phyloP scores from a whole-genome alignment of 1,284 basidiomycete genomes.

The Marasmius sp. region DNA sequence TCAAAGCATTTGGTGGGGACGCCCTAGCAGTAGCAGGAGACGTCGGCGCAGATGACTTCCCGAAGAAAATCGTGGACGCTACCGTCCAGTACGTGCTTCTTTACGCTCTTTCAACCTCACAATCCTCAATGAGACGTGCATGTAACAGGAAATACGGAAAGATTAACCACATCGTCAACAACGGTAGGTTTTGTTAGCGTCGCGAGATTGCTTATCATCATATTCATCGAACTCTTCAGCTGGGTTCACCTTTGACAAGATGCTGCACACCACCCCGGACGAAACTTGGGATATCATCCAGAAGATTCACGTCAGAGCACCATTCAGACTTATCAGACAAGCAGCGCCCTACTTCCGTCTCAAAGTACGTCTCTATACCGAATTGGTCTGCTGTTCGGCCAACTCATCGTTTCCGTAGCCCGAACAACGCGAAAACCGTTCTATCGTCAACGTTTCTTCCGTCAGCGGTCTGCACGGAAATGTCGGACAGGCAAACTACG shows the following conservation, averaged over 20 bases:
- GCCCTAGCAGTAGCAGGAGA: constrained; percentile 74
- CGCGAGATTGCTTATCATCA: neutral
- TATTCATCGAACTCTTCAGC: constrained; percentile 36
- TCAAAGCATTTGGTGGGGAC: constrained; percentile 71
- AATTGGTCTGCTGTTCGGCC: neutral
- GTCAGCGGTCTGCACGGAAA: constrained; percentile 79
- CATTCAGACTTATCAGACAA: constrained; percentile 82
- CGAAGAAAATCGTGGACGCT: constrained; percentile 74
- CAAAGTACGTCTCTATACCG: constrained; percentile 50
- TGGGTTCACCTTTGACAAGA: constrained; percentile 87
- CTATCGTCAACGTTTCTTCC: constrained; percentile 78
- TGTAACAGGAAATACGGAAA: constrained; percentile 69
- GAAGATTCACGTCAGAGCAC: constrained; percentile 81
- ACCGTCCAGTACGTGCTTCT: constrained; percentile 62
- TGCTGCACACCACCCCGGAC: constrained; percentile 86
- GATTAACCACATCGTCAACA: constrained; percentile 86
- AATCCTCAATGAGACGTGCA: constrained; percentile 1
- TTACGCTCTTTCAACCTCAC: neutral
- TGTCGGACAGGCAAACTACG: constrained; percentile 85
- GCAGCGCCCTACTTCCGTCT: constrained; percentile 84
- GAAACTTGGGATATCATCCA: constrained; percentile 81
- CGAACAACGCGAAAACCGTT: constrained; percentile 64
- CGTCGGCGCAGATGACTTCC: constrained; percentile 81
- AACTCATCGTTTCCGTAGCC: constrained; percentile 26
- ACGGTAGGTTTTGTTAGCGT: constrained; percentile 46